These are phyloP conservation scores for Globisporangium radiosum DNA, from an alignment of 352 stramenopile genomes.

Conservation along the genomic window DNA sequence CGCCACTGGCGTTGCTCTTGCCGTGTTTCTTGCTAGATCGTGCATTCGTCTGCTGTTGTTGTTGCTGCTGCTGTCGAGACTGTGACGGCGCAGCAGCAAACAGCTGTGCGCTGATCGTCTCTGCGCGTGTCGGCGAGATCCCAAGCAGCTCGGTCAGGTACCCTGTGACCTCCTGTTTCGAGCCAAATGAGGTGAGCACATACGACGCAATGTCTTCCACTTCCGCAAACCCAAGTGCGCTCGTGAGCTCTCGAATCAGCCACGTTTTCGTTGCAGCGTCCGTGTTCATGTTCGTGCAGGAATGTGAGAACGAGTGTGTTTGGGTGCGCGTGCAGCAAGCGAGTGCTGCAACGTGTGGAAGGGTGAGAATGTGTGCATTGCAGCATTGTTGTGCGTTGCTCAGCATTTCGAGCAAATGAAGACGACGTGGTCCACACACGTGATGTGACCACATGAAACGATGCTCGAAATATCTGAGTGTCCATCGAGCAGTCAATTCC, in stretches of 20 bases:
- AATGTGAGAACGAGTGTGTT: too few species aligned
- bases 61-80: too few species aligned
- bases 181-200: constrained; percentile 36
- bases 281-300: constrained; percentile 11
- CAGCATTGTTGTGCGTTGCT: too few species aligned
- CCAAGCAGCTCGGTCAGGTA: constrained; percentile 70
- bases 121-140: constrained; percentile 33
- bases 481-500: too few species aligned
- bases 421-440: too few species aligned
- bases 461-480: too few species aligned
- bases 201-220: constrained; percentile 67
- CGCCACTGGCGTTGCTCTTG: neutral
- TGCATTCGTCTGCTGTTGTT: too few species aligned
- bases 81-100: constrained; percentile 17
- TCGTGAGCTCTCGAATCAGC: constrained; percentile 54
- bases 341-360: too few species aligned
- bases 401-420: too few species aligned
- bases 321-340: too few species aligned
- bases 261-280: constrained; percentile 29
- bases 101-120: constrained; percentile 41
- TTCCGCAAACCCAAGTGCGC: constrained; percentile 58
- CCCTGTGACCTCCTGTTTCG: constrained; percentile 33
- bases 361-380: too few species aligned
- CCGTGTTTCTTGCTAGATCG: neutral
- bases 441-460: too few species aligned